Evolutionary conservation across 345 rosid species (phyloP).

Genomic region (Syzygium oleosum): DNA sequence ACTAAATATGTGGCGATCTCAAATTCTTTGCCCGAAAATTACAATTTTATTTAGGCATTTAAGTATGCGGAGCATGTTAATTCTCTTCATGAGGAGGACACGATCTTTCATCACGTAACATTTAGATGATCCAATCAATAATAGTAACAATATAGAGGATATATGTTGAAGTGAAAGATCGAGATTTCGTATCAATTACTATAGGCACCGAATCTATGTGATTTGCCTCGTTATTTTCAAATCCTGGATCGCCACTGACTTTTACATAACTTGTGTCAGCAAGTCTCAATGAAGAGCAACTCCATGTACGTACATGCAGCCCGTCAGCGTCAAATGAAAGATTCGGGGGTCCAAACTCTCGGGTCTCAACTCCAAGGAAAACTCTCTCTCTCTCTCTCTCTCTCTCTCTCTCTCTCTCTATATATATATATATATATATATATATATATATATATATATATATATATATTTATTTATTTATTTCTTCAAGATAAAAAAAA

Average conservation of each 20-base stretch:
- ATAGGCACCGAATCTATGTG: neutral
- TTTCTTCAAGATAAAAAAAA: neutral
- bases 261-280: neutral
- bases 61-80: no score
- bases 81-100: no score
- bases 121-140: no score
- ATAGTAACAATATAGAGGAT: no score
- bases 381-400: neutral
- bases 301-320: neutral
- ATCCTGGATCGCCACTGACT: neutral
- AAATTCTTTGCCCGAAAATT: neutral
- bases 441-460: no score
- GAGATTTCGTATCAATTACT: neutral
- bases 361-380: neutral
- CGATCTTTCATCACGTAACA: no score
- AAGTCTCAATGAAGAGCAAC: neutral
- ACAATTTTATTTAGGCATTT: no score
- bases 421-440: no score
- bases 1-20: neutral
- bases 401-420: no score
- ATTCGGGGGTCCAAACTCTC: neutral
- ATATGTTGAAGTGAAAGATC: no score
- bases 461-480: no score
- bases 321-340: neutral
- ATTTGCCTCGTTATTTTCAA: neutral